A percentile compares a stretch with the other conserved stretches of the same genome.
Conservation (phyloP, 805 yeast species). For the Sugiyamaella marilandica region DNA sequence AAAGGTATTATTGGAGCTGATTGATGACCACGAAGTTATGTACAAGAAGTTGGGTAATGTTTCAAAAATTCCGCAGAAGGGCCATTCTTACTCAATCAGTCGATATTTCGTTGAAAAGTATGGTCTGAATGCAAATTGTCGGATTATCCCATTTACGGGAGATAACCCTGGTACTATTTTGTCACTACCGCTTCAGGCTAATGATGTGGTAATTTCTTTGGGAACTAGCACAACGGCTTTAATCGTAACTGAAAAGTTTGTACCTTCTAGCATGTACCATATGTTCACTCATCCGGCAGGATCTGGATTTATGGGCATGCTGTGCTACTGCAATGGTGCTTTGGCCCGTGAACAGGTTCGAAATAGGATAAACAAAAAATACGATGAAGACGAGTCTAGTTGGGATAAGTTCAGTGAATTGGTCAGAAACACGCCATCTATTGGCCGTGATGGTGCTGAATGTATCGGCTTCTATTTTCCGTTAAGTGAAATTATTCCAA, state of each 20-base stretch:
- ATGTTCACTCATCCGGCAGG: conserved; percentile 83
- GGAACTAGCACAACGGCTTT: conserved; percentile 93
- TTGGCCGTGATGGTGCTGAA: conserved; percentile 17
- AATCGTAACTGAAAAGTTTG: conserved; percentile 69
- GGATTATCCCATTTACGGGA: conserved; percentile 76
- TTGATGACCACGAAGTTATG: conserved; percentile 23
- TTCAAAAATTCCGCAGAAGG: conserved; percentile 40
- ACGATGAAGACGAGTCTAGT: conserved; percentile 12
- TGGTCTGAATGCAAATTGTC: conserved; percentile 52
- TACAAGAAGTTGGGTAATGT: conserved; percentile 48
- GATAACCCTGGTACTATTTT: conserved; percentile 87
- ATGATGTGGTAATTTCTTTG: conserved; percentile 74
- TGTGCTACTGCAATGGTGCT: conserved; percentile 89
- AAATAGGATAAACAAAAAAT: conserved; percentile 52
- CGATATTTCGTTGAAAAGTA: conserved; percentile 59
- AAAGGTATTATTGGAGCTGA: conserved; percentile 47
- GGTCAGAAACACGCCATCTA: conserved; percentile 27
- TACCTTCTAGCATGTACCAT: conserved; percentile 78
- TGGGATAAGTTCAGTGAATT: conserved; percentile 31
- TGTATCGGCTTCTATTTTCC: conserved; percentile 77
- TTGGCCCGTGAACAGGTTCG: conserved; percentile 76
- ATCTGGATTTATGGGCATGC: conserved; percentile 86
- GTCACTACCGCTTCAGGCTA: conserved; percentile 68
- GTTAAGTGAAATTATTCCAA: conserved; percentile 86
- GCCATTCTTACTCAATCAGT: conserved; percentile 46